Evolutionary conservation across 2,329 filamentous ascomycete species (phyloP), one percentile per base, ranked within the genome.

Genomic region (Sarocladium strictum): DNA sequence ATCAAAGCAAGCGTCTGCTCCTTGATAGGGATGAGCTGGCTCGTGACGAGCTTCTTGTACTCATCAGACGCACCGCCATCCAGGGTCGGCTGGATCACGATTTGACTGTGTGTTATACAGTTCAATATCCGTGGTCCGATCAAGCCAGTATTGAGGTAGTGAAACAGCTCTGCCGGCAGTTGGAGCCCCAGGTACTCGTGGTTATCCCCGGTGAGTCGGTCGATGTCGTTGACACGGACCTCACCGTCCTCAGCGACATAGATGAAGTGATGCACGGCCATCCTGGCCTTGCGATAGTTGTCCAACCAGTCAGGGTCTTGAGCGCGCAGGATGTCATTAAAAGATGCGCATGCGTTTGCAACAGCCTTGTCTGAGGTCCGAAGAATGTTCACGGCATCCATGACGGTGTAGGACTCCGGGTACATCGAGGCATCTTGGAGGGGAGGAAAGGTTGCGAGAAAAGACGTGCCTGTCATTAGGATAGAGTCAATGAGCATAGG

Each of bases 101-200:
- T 81, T 66, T 93, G 85, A 59, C 87, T 84, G 54, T 90, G 87
- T 3, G 89, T 87, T 61, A 96, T 83, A 80, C 86, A 93, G 67
- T 87, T 89, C 12, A 96, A 79, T 35, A 96, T 77, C 49, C 89
- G 84, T 23, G 90, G 79, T 26, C 89, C 84, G 59, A 97, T 83
- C 41, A 97, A 74, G 32, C 90, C 94, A 53, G 82, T 85, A 56
- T 90, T 91, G 51, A 97, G 78, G 68, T 97, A 97, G 69, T 90
- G 88, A 67, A 93, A 92, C 17, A 97, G 77, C 70, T 99, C 94
- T 38, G 91, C 85, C 0, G 94, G 91, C 4, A 99, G 77, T 57
- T 92, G 87, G 56, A 95, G 83, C n/a, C 91, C 91, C 58, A 97
- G 83, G 65, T 97, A 92, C 64, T 93, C 86, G 65, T 95, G 89